Conservation (phyloP, 2,329 filamentous ascomycete species). For the Aspergillus novofumigatus region DNA sequence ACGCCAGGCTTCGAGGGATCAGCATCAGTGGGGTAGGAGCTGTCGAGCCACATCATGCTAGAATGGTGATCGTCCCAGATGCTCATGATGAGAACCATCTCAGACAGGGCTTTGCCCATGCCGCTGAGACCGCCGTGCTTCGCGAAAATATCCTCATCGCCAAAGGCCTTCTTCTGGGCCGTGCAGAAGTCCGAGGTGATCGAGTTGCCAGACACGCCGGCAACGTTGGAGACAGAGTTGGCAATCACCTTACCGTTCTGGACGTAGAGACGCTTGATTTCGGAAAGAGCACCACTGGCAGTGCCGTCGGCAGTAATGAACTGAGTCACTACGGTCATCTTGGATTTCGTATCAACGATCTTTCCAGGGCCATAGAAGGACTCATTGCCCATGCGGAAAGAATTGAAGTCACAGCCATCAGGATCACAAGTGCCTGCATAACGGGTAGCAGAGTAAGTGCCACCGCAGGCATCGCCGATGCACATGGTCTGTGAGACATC, state of each 20-base stretch:
- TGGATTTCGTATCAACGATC: conserved; percentile 56
- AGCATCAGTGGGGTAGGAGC: conserved; percentile 52
- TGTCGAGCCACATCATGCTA: conserved; percentile 73
- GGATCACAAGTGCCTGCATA: conserved; percentile 62
- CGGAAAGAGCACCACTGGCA: conserved; percentile 49
- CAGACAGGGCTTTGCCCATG: conserved; percentile 51
- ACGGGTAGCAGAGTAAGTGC: conserved; percentile 48
- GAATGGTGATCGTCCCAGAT: conserved; percentile 61
- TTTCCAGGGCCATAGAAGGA: conserved; percentile 59
- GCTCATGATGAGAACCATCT: conserved; percentile 60
- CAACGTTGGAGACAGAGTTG: conserved; percentile 48
- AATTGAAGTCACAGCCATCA: conserved; percentile 69
- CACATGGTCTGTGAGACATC: conserved; percentile 49
- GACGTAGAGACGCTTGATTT: conserved; percentile 63
- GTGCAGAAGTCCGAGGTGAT: conserved; percentile 57
- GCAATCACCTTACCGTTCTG: conserved; percentile 58
- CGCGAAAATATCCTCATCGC: conserved; percentile 51
- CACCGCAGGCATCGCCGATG: conserved; percentile 49
- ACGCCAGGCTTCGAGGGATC: conserved; percentile 44
- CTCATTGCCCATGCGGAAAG: conserved; percentile 61
- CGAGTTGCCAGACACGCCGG: conserved; percentile 47
- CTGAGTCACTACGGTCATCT: conserved; percentile 65
- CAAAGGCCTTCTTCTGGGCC: conserved; percentile 52
- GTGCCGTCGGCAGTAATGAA: conserved; percentile 53
- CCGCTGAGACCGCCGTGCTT: conserved; percentile 50